These are phyloP conservation scores for Thielaviopsis ethacetica DNA, from an alignment of 2,329 filamentous ascomycete genomes.

Conservation along the genomic window DNA sequence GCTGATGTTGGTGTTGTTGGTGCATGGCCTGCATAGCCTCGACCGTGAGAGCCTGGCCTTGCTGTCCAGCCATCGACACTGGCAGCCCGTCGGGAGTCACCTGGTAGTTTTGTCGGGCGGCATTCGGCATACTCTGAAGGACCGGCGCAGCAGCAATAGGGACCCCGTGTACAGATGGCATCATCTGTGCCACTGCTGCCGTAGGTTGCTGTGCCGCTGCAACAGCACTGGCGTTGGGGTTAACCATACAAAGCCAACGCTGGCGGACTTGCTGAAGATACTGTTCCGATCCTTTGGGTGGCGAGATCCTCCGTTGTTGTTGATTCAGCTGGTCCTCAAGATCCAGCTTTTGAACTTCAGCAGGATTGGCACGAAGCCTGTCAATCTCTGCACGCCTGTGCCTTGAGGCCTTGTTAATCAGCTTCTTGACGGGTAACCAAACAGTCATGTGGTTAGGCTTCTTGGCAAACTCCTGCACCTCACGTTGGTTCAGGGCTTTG, in stretches of 20 bases:
- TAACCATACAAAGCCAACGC: constrained; percentile 35
- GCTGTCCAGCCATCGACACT: background rate
- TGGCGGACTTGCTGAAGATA: constrained; percentile 29
- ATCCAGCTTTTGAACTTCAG: constrained; percentile 33
- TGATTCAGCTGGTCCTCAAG: constrained; percentile 29
- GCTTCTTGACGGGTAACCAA: constrained; percentile 36
- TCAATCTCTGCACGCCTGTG: constrained; percentile 35
- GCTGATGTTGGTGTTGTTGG: background rate
- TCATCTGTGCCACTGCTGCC: background rate
- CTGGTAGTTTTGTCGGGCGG: background rate
- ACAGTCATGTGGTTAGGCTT: constrained; percentile 31
- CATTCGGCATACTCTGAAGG: background rate
- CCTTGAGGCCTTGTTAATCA: constrained; percentile 34
- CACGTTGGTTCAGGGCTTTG: constrained; percentile 21
- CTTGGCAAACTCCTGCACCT: constrained; percentile 27
- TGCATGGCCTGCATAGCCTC: background rate
- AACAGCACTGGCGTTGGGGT: constrained; percentile 12
- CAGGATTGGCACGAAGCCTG: constrained; percentile 30
- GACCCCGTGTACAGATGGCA: background rate
- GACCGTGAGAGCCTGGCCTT: background rate
- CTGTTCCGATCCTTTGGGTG: constrained; percentile 28
- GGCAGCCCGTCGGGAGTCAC: background rate
- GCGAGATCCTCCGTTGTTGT: constrained; percentile 29
- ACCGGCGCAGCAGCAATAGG: background rate
- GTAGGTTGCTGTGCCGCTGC: background rate